Percentiles rank a stretch among this genome's conserved stretches.
Conservation (phyloP, 106 monocot species). For the Phalaenopsis aphrodite region DNA sequence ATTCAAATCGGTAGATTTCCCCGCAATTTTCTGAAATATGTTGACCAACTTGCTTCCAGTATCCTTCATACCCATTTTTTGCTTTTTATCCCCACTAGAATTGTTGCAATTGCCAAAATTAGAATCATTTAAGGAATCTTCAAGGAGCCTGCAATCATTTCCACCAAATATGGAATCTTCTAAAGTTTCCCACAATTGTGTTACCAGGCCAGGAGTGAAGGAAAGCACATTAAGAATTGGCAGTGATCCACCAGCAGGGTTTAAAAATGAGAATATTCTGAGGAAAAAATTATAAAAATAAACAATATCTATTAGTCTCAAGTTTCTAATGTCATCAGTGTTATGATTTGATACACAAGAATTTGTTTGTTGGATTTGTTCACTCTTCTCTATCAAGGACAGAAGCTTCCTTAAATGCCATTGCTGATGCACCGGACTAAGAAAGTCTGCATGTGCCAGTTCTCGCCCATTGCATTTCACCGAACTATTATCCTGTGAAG, state of each 20-base stretch:
- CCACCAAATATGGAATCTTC: slow-evolving; percentile 44
- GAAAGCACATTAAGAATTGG: slow-evolving; percentile 87
- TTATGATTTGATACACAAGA: slow-evolving; percentile 11
- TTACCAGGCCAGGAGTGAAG: slow-evolving; percentile 77
- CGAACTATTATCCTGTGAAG: slow-evolving; percentile 7
- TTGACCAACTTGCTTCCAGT: slow-evolving; percentile 66
- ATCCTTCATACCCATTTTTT: slow-evolving; percentile 38
- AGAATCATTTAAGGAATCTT: slow-evolving; percentile 13
- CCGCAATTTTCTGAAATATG: slow-evolving; percentile 65
- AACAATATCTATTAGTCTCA: slow-evolving; percentile 40
- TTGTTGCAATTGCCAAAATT: slow-evolving; percentile 17
- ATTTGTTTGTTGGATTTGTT: slow-evolving; percentile 5
- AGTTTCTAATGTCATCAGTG: slow-evolving; percentile 9
- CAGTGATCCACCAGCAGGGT: slow-evolving; percentile 48
- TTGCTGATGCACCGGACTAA: slow-evolving; percentile 78
- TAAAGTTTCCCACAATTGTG: slow-evolving; percentile 56
- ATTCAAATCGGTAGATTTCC: slow-evolving; percentile 42
- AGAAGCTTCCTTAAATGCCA: slow-evolving; percentile 78
- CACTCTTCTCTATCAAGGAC: slow-evolving; percentile 18
- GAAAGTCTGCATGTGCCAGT: slow-evolving; percentile 39
- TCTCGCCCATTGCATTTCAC: slow-evolving; percentile 7
- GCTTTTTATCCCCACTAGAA: slow-evolving; percentile 25
- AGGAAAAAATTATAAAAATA: slow-evolving; percentile 69
- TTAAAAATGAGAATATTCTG: slow-evolving; percentile 52
- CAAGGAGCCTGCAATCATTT: slow-evolving; percentile 10